Conservation (phyloP, 1,284 basidiomycete genomes). For the Mycosarcoma maydis region DNA sequence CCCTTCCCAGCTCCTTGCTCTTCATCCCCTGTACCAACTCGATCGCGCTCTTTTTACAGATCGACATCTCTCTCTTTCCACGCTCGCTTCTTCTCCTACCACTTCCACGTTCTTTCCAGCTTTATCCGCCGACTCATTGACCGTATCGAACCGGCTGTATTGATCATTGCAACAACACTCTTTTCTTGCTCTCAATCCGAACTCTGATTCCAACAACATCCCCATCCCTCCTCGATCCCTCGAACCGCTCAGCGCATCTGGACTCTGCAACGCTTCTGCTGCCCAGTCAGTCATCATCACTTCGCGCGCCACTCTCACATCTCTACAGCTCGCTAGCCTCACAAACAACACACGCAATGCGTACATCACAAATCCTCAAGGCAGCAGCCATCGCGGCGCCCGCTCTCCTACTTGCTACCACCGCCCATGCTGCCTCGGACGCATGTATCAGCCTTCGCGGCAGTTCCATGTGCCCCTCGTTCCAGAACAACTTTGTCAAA, state of each 20-base stretch:
- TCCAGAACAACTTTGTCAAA: slow-evolving; percentile 62
- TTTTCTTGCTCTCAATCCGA: slow-evolving; percentile 20
- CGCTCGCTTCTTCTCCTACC: slow-evolving; percentile 1
- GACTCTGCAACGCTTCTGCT: not conserved
- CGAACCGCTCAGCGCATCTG: not conserved
- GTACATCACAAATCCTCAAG: slow-evolving; percentile 31
- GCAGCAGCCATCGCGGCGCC: slow-evolving; percentile 32
- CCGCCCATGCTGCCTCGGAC: slow-evolving; percentile 35
- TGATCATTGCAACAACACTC: slow-evolving; percentile 28
- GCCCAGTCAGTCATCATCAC: not conserved
- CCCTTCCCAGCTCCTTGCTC: slow-evolving; percentile 3
- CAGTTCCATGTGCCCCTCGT: slow-evolving; percentile 53
- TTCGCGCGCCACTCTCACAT: not conserved
- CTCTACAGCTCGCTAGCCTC: not conserved
- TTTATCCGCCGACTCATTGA: slow-evolving; percentile 4
- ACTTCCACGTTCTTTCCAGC: slow-evolving; percentile 20
- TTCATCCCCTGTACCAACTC: slow-evolving; percentile 14
- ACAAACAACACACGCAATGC: slow-evolving; percentile 21
- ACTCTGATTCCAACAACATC: slow-evolving; percentile 3
- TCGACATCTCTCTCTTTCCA: slow-evolving; percentile 23
- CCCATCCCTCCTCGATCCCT: slow-evolving; percentile 1
- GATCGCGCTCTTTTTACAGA: slow-evolving; percentile 21
- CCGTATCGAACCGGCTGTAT: slow-evolving; percentile 16
- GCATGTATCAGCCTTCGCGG: slow-evolving; percentile 54
- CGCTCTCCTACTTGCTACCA: slow-evolving; percentile 23